A percentile compares a stretch with the other conserved stretches of the same genome.
phyloP scores from a whole-genome alignment of 2,329 filamentous ascomycete species.

The Rutstroemia sp. region DNA sequence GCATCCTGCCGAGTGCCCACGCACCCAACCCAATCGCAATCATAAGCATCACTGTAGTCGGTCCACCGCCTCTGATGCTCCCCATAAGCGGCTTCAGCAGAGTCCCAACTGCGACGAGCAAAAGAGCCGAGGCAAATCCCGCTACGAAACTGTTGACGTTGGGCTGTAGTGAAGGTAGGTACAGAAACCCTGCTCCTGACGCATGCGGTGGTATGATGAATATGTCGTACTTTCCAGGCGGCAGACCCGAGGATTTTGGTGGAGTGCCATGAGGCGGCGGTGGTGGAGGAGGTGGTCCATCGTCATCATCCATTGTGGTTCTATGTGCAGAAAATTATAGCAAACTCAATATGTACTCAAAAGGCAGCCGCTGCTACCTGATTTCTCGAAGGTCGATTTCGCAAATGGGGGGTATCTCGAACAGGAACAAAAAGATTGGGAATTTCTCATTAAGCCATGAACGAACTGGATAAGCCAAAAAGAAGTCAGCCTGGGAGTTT shows the following conservation, averaged over 20 bases:
- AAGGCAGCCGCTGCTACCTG: background rate
- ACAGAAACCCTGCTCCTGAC: slow-evolving; percentile 81
- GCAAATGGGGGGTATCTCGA: slow-evolving; percentile 1
- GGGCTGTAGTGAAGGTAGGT: slow-evolving; percentile 81
- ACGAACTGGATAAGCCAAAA: background rate
- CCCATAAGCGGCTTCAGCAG: slow-evolving; percentile 66
- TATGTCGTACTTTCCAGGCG: slow-evolving; percentile 90
- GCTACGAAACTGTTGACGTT: slow-evolving; percentile 88
- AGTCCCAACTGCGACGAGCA: slow-evolving; percentile 65
- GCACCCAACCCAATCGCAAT: slow-evolving; percentile 67
- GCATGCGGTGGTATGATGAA: slow-evolving; percentile 94
- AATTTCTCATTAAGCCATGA: background rate
- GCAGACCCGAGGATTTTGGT: slow-evolving; percentile 65
- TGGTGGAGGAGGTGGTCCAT: slow-evolving; percentile 47
- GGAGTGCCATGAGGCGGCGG: slow-evolving; percentile 80
- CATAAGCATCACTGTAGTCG: slow-evolving; percentile 65
- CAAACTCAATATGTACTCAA: background rate
- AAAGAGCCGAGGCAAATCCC: slow-evolving; percentile 70
- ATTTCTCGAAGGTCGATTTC: background rate
- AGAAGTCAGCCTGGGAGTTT: background rate
- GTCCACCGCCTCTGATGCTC: slow-evolving; percentile 60
- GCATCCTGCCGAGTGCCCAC: slow-evolving; percentile 67
- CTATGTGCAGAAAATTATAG: background rate
- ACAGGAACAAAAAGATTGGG: background rate
- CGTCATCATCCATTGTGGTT: slow-evolving; percentile 7